Evolutionary conservation across 345 rosid genomes (phyloP), one percentile per base, ranked within the genome.

Genomic region (Citrus hindsii): DNA sequence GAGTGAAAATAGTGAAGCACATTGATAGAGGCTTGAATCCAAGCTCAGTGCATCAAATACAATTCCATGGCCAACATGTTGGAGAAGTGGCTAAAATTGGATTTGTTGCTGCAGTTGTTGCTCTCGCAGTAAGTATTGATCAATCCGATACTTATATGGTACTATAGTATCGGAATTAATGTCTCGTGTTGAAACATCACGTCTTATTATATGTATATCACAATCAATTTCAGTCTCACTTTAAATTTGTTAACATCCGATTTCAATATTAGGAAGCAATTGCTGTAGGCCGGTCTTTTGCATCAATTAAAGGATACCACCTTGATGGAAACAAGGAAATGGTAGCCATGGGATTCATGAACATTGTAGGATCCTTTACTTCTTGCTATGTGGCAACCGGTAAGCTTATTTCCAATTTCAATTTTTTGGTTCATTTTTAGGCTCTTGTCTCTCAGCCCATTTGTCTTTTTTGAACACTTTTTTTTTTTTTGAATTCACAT

Each of bases 331-430:
- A 88, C 87, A 92, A 95, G 80, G 98, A 95, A 85, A 92, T 95
- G 98, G 87, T 91, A 12, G 93, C 98, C 64, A 84, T 95, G 77
- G 98, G 98, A 61, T 81, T 86, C 84, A 90, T 82, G 92, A 93
- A 95, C 84, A 84, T 95, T 66, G 30, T 91, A 9, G 98, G 98
- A 75, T 95, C 98, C 58, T 81, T 89, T 72, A 83, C 98, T 67
- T 93, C 98, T 32, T 95, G 98, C 83, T 95, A 95, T 66, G 89
- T 86, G 53, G 95, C 98, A 73, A 95, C 98, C 18, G 98, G 98
- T 93, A 87, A 81, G 58, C 58, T 16, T 53, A 53, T 53, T 19
- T 53, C 6, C 7, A 53, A 53, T 53, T 18, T 53, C 58, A 53
- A 4, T 53, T 53, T 53, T 1, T 18, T 53, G 21, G 22, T 6